A percentile compares a stretch with the other conserved stretches of the same genome.
These are phyloP conservation scores for Staphylotrichum tortipilum DNA, from an alignment of 495 filamentous ascomycete species.

Conservation along the genomic window DNA sequence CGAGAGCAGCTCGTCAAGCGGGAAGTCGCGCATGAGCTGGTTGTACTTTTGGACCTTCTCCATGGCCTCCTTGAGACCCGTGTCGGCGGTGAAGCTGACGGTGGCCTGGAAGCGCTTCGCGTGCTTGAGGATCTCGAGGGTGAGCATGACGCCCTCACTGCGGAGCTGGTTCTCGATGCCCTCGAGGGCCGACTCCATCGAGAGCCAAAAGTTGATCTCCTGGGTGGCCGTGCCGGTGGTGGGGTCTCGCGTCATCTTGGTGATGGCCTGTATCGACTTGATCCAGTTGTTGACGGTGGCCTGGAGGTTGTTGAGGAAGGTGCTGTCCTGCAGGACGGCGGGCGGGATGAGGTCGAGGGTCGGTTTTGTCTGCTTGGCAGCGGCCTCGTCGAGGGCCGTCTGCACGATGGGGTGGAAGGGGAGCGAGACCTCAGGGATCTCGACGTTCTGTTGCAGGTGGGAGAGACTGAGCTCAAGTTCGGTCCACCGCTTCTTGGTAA, in stretches of 20 bases:
- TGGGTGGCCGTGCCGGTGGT: constrained; percentile 84
- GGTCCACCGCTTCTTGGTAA: constrained; percentile 88
- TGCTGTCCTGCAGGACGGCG: constrained; percentile 66
- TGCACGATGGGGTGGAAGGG: constrained; percentile 82
- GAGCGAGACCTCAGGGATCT: constrained; percentile 84
- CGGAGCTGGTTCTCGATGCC: constrained; percentile 79
- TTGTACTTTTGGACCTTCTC: constrained; percentile 98
- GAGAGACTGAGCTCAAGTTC: constrained; percentile 83
- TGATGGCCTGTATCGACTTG: constrained; percentile 95
- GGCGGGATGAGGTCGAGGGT: constrained; percentile 68
- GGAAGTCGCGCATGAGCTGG: constrained; percentile 95
- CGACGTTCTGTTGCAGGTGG: constrained; percentile 93
- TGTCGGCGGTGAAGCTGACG: constrained; percentile 91
- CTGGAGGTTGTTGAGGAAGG: constrained; percentile 88
- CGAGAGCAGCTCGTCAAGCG: constrained; percentile 85
- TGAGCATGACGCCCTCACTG: constrained; percentile 82
- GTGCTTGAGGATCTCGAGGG: constrained; percentile 85
- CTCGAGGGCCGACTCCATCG: constrained; percentile 86
- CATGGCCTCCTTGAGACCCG: constrained; percentile 85
- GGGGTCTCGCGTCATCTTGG: constrained; percentile 83
- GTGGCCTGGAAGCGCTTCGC: constrained; percentile 96
- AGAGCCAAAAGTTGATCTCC: constrained; percentile 97
- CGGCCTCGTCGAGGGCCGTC: constrained; percentile 67
- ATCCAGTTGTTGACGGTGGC: constrained; percentile 94
- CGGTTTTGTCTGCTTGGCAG: constrained; percentile 52